These are phyloP conservation scores for Chrysoporthe deuterocubensis DNA, from an alignment of 2,329 filamentous ascomycete genomes.

Conservation along the genomic window DNA sequence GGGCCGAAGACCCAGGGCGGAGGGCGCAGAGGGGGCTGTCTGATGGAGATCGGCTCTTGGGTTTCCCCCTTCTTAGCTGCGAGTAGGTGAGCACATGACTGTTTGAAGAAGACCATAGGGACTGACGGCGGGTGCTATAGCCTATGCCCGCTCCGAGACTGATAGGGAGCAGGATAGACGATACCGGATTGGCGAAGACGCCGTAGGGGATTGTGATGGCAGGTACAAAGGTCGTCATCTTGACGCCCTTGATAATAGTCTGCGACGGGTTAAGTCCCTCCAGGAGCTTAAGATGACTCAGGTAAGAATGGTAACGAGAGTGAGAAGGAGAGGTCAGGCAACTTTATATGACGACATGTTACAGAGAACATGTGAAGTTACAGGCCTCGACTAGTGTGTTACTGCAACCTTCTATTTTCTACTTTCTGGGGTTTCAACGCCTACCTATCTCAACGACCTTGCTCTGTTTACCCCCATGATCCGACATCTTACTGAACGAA, in stretches of 20 bases:
- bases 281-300: background rate
- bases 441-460: too few relatives aligned
- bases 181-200: constrained; percentile 73
- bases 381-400: background rate
- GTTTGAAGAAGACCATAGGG: constrained; percentile 7
- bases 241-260: constrained; percentile 32
- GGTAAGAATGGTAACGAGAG: background rate
- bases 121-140: constrained; percentile 67
- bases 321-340: background rate
- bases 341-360: constrained; percentile 9
- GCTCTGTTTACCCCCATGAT: too few relatives aligned
- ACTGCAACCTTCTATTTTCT: background rate
- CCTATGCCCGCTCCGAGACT: constrained; percentile 75
- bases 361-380: background rate
- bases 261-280: background rate
- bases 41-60: constrained; percentile 66
- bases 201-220: constrained; percentile 73
- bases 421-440: too few relatives aligned
- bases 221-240: constrained; percentile 81
- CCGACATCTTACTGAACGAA: too few relatives aligned
- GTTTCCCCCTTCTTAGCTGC: constrained; percentile 54
- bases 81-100: constrained; percentile 15
- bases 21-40: constrained; percentile 68
- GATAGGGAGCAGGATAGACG: constrained; percentile 77
- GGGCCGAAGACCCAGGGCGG: constrained; percentile 67